Evolutionary conservation across 2,329 filamentous ascomycete species (phyloP).

Genomic region (Macroventuria anomochaeta): DNA sequence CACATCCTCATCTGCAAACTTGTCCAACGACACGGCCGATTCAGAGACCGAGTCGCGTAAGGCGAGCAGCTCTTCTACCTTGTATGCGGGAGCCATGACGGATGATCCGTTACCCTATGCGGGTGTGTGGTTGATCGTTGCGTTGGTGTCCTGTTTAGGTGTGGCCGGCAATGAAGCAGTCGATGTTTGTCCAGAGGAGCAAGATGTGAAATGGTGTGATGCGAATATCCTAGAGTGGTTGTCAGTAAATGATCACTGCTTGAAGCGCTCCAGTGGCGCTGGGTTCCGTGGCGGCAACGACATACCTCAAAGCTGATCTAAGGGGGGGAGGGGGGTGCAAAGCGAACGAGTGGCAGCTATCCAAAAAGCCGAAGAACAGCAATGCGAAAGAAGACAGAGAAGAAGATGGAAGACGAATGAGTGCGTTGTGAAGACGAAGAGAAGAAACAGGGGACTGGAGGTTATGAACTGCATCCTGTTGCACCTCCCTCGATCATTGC

Average conservation of each 20-base stretch:
- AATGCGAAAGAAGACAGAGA: conserved; percentile 48
- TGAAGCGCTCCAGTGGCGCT: not conserved
- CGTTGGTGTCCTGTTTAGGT: not conserved
- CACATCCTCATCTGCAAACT: conserved; percentile 51
- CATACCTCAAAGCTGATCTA: conserved; percentile 43
- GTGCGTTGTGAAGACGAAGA: conserved; percentile 35
- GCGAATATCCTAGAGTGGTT: conserved; percentile 41
- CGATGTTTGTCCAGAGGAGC: conserved; percentile 11
- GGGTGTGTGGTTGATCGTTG: not conserved
- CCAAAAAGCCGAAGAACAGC: conserved; percentile 47
- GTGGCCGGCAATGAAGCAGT: not conserved
- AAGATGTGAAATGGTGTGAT: conserved; percentile 48
- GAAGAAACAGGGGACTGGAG: conserved; percentile 15
- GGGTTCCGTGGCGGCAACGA: not conserved
- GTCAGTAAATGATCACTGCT: not conserved
- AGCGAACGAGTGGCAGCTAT: conserved; percentile 47
- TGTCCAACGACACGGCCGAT: conserved; percentile 51
- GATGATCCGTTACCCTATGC: conserved; percentile 8
- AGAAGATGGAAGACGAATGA: conserved; percentile 50
- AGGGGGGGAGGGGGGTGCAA: conserved; percentile 30
- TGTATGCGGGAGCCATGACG: conserved; percentile 47
- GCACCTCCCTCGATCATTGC: conserved; percentile 27
- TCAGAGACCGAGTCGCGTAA: conserved; percentile 51
- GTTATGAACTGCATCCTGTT: conserved; percentile 33
- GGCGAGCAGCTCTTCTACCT: conserved; percentile 51